These are phyloP conservation scores for Linaria vulgaris DNA, from an alignment of 257 asterid genomes.

Conservation along the genomic window DNA sequence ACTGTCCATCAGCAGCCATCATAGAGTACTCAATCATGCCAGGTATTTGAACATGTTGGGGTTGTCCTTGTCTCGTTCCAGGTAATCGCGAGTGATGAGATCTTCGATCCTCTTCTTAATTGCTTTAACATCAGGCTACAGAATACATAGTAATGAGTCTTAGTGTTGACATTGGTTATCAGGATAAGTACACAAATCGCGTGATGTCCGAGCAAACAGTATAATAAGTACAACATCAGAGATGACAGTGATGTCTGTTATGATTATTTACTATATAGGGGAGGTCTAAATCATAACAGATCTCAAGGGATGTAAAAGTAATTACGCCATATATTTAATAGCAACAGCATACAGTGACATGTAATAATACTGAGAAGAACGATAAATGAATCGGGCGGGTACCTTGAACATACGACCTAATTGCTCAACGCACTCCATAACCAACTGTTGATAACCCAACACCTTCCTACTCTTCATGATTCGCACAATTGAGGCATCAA, in stretches of 20 bases:
- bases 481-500: conserved; percentile 97
- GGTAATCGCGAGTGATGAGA: conserved; percentile 86
- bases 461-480: conserved; percentile 98
- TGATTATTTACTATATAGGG: too few species aligned
- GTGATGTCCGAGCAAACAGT: too few species aligned
- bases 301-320: too few species aligned
- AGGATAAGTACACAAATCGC: too few species aligned
- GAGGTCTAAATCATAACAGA: too few species aligned
- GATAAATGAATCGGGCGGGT: conserved; percentile 7
- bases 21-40: conserved; percentile 54
- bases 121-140: conserved; percentile 94
- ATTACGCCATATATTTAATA: not conserved
- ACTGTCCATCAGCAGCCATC: conserved; percentile 14
- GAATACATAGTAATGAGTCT: conserved; percentile 18
- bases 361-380: not conserved
- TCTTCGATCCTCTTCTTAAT: conserved; percentile 98
- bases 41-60: conserved; percentile 91
- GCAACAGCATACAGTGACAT: not conserved
- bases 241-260: too few species aligned
- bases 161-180: not conserved
- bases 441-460: conserved; percentile 92
- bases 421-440: conserved; percentile 96
- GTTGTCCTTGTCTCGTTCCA: conserved; percentile 92
- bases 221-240: too few species aligned
- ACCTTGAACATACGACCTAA: conserved; percentile 98